Evolutionary conservation across 306 rosid genomes (phyloP).

Genomic region (Sicyos baderoa): DNA sequence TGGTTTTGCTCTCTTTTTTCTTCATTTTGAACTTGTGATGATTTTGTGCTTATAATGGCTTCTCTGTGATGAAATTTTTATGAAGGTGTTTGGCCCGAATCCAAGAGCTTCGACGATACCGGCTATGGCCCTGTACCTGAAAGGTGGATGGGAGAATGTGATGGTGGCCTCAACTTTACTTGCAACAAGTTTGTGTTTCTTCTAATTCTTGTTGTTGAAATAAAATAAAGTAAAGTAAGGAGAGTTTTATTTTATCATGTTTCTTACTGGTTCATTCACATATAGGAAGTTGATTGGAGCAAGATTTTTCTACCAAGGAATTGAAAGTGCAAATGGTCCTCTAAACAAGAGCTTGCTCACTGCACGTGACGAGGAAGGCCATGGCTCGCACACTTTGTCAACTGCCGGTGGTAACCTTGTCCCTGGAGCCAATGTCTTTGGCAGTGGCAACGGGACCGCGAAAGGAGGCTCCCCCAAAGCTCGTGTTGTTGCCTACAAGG

Average conservation of each 20-base stretch:
- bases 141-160: constrained; percentile 58
- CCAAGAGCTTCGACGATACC: constrained; percentile 50
- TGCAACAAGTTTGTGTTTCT: constrained; percentile 39
- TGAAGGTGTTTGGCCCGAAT: constrained; percentile 69
- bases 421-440: constrained; percentile 25
- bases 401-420: constrained; percentile 14
- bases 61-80: not conserved
- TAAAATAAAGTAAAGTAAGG: too few relatives aligned
- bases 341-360: not conserved
- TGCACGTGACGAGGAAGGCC: constrained; percentile 7
- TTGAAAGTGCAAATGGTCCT: not conserved
- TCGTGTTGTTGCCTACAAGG: constrained; percentile 73
- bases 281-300: constrained; percentile 19
- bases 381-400: constrained; percentile 14
- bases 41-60: not conserved
- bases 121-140: constrained; percentile 55
- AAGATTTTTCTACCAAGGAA: not conserved
- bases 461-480: constrained; percentile 72
- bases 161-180: constrained; percentile 24
- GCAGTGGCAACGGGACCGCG: constrained; percentile 58
- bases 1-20: not conserved
- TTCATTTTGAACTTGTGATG: not conserved
- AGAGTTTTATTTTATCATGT: too few relatives aligned
- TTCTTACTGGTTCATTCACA: too few relatives aligned
- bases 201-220: not conserved